Evolutionary conservation across 805 yeast genomes (phyloP).

Genomic region (Barnettozyma siamensis): DNA sequence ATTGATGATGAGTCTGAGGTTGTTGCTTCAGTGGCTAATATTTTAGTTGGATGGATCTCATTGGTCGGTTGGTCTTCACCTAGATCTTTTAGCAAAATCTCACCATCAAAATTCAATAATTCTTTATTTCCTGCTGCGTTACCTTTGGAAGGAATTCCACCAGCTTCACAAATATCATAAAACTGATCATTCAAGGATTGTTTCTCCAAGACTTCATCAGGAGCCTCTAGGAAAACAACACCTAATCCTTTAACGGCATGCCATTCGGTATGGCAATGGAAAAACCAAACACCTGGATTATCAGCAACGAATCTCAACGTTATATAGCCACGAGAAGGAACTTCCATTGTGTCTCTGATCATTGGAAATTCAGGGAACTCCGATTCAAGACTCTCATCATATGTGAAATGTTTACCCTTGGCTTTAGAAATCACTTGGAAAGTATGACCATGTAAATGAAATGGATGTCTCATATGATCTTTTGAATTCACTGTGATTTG

Average conservation of each 20-base stretch:
- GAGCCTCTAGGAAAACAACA: constrained; percentile 63
- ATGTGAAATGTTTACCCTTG: constrained; percentile 34
- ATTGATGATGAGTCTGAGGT: neutral
- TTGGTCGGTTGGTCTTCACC: neutral
- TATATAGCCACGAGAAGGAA: constrained; percentile 59
- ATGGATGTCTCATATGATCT: constrained; percentile 76
- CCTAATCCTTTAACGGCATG: constrained; percentile 80
- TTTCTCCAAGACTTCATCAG: constrained; percentile 41
- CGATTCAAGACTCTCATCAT: neutral
- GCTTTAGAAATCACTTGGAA: constrained; percentile 49
- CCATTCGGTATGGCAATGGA: constrained; percentile 90
- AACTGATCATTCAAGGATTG: constrained; percentile 40
- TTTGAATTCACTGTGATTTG: constrained; percentile 72
- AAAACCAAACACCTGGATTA: constrained; percentile 91
- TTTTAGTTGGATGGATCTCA: neutral
- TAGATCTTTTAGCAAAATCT: neutral
- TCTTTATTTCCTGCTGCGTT: constrained; percentile 64
- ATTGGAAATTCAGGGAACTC: constrained; percentile 50
- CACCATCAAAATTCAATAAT: constrained; percentile 53
- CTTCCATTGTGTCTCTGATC: constrained; percentile 66
- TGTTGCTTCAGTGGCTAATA: neutral
- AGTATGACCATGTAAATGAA: constrained; percentile 71
- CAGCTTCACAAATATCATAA: constrained; percentile 40
- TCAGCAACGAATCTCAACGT: constrained; percentile 69
- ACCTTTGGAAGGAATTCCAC: constrained; percentile 45